Conservation (phyloP, 2,329 filamentous ascomycete species). For the Tolypocladium tropicale region DNA sequence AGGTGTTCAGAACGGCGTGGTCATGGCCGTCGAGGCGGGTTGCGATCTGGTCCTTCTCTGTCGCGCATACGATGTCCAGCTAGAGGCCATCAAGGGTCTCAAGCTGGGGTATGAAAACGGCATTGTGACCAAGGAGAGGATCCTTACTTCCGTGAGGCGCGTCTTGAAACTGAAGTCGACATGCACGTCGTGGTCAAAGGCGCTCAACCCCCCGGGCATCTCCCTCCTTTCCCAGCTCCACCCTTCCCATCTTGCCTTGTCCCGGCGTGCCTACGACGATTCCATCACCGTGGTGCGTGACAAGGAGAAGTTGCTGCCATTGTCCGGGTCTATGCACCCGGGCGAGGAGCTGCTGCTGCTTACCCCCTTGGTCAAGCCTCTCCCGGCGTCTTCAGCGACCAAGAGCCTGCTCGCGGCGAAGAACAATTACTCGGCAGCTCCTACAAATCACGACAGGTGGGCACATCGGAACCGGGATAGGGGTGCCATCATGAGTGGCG, state of each 20-base stretch:
- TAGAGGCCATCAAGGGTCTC: slow-evolving; percentile 83
- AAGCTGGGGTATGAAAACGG: slow-evolving; percentile 85
- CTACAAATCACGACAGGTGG: slow-evolving; percentile 43
- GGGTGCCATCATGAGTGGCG: slow-evolving; percentile 72
- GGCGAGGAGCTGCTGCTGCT: slow-evolving; percentile 84
- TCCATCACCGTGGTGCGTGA: slow-evolving; percentile 92
- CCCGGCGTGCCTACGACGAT: slow-evolving; percentile 77
- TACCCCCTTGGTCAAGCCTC: slow-evolving; percentile 80
- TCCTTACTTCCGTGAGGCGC: slow-evolving; percentile 69
- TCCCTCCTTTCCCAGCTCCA: slow-evolving; percentile 70
- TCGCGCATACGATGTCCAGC: slow-evolving; percentile 76
- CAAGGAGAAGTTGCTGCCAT: slow-evolving; percentile 72
- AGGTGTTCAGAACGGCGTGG: slow-evolving; percentile 90
- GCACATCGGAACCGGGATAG: slow-evolving; percentile 45
- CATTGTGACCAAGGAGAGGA: slow-evolving; percentile 71
- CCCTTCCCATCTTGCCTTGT: slow-evolving; percentile 69
- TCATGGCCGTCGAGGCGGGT: slow-evolving; percentile 95
- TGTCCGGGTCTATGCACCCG: slow-evolving; percentile 70
- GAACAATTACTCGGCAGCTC: slow-evolving; percentile 21
- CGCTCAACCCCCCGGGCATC: slow-evolving; percentile 76
- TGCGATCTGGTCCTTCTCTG: slow-evolving; percentile 88
- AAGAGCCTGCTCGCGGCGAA: slow-evolving; percentile 53
- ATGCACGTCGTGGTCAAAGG: slow-evolving; percentile 85
- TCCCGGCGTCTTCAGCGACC: slow-evolving; percentile 81
- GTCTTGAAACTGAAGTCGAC: slow-evolving; percentile 72